Conservation (phyloP, 306 rosid species). For the Corylus avellana region DNA sequence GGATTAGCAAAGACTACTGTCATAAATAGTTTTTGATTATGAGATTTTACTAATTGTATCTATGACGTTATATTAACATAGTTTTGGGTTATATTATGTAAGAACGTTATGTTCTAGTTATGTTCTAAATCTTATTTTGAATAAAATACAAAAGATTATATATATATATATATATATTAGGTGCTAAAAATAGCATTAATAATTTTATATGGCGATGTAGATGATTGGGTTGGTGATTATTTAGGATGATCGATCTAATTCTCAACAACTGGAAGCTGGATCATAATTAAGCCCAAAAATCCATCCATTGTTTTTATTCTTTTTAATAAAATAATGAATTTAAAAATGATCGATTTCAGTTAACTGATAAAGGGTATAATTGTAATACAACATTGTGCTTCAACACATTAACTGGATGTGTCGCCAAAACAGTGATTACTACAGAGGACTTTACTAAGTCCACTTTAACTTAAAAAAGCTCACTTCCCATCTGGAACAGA, state of each 20-base stretch:
- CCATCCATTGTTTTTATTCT: neutral
- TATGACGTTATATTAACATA: too few relatives aligned
- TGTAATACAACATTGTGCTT: neutral
- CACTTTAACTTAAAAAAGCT: conserved; percentile 2
- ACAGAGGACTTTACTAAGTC: neutral
- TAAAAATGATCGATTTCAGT: neutral
- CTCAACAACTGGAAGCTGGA: neutral
- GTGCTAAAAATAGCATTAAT: too few relatives aligned
- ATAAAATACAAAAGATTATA: too few relatives aligned
- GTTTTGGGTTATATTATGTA: too few relatives aligned
- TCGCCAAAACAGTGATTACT: neutral
- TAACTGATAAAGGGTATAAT: neutral
- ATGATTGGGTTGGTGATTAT: too few relatives aligned
- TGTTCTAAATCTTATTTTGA: too few relatives aligned
- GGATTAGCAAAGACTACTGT: too few relatives aligned
- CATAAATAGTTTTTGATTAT: too few relatives aligned
- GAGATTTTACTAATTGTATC: too few relatives aligned
- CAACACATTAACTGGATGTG: neutral
- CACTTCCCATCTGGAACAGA: conserved; percentile 20
- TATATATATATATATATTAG: too few relatives aligned
- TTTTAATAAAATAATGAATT: neutral
- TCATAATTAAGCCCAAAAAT: neutral
- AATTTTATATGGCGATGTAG: too few relatives aligned
- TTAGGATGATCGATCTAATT: neutral
- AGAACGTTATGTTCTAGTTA: too few relatives aligned